phyloP scores from a whole-genome alignment of 2,329 filamentous ascomycete genomes.

The Tolypocladium endophyticum region DNA sequence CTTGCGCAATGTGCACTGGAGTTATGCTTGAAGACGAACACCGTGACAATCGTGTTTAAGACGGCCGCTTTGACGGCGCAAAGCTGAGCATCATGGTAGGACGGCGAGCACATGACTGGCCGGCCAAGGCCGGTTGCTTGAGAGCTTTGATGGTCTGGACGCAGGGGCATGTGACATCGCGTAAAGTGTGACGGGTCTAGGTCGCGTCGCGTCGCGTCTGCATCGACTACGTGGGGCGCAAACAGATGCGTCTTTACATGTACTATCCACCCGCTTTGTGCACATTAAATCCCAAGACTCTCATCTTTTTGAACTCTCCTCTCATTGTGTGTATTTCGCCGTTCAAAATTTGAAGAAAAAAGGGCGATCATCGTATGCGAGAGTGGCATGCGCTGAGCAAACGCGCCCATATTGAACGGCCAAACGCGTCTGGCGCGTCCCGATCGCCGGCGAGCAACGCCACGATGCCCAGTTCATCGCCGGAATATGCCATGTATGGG shows the following conservation, averaged over 20 bases:
- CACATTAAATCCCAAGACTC: neutral
- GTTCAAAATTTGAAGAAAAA: neutral
- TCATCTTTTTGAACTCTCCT: neutral
- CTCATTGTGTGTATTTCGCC: neutral
- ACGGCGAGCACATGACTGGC: neutral
- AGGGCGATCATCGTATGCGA: neutral
- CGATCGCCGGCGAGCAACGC: neutral
- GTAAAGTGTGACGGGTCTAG: conserved; percentile 2
- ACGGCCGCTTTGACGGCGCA: neutral
- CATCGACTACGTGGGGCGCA: neutral
- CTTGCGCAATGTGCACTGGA: neutral
- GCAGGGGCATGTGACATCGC: conserved; percentile 5
- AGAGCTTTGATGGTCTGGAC: neutral
- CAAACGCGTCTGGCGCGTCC: neutral
- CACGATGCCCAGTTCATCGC: conserved; percentile 10
- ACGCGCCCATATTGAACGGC: too few relatives aligned
- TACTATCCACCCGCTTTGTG: neutral
- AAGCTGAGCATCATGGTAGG: neutral
- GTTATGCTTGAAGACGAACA: neutral
- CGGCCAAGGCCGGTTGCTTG: neutral
- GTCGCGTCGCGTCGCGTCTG: conserved; percentile 5
- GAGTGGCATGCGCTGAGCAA: neutral
- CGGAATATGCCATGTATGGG: conserved; percentile 18
- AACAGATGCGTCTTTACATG: neutral
- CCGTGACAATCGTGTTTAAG: neutral